Conservation (phyloP, 495 filamentous ascomycete genomes). For the Podospora bellae-mahoneyi region DNA sequence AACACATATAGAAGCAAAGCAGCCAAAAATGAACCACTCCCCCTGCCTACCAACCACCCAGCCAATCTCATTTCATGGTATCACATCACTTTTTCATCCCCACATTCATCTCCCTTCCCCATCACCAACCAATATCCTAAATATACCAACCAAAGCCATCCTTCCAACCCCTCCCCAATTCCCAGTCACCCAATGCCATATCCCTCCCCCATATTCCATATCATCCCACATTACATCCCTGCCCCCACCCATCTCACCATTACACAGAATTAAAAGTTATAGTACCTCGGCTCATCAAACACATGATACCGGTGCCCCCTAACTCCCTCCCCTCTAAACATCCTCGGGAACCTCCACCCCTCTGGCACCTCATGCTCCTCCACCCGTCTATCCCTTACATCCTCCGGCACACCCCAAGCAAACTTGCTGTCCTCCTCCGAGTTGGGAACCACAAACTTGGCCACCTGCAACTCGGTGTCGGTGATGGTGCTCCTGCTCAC, state of each 20-base stretch:
- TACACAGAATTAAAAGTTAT: conserved; percentile 27
- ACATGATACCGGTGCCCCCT: conserved; percentile 93
- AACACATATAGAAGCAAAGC: not conserved
- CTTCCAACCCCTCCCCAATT: not conserved
- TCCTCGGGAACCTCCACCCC: conserved; percentile 77
- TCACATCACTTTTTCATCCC: not conserved
- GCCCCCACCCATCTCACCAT: not conserved
- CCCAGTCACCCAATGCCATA: not conserved
- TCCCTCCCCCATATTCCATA: not conserved
- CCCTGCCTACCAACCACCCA: not conserved
- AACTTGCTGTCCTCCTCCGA: conserved; percentile 57
- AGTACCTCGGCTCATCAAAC: conserved; percentile 88
- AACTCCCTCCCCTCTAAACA: conserved; percentile 84
- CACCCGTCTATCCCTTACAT: conserved; percentile 38
- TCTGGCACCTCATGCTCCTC: conserved; percentile 66
- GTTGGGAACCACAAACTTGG: conserved; percentile 87
- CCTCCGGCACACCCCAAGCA: conserved; percentile 29
- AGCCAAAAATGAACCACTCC: not conserved
- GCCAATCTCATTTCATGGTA: not conserved
- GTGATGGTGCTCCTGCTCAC: conserved; percentile 89
- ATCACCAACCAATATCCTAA: not conserved
- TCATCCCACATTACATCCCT: conserved; percentile 1
- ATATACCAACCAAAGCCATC: not conserved
- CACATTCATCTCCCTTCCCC: not conserved
- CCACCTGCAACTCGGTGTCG: conserved; percentile 95